phyloP scores from a whole-genome alignment of 352 stramenopile genomes.

The Phytopythium delawarense region DNA sequence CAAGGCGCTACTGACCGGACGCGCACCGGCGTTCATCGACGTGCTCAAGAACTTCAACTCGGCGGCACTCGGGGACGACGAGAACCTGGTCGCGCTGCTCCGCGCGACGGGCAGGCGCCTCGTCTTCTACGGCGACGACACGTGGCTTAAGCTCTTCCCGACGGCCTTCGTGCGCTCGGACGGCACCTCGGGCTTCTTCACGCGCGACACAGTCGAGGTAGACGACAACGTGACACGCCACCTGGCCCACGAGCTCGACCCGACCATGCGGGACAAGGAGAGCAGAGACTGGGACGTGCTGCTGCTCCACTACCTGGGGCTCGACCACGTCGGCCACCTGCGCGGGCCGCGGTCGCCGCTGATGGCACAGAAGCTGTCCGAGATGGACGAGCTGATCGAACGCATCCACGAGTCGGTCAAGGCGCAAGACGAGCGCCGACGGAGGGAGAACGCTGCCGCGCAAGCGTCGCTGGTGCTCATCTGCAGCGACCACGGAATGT shows the following conservation, averaged over 20 bases:
- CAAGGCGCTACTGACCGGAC: slow-evolving; percentile 84
- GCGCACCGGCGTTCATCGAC: slow-evolving; percentile 86
- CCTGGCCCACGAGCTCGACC: slow-evolving; percentile 79
- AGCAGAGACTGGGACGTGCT: slow-evolving; percentile 82
- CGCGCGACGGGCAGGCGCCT: slow-evolving; percentile 38
- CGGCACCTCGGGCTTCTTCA: slow-evolving; percentile 87
- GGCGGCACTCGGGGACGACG: slow-evolving; percentile 53
- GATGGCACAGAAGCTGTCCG: slow-evolving; percentile 76
- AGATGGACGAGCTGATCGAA: slow-evolving; percentile 80
- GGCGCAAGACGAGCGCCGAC: slow-evolving; percentile 45
- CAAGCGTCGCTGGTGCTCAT: slow-evolving; percentile 67
- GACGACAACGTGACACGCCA: slow-evolving; percentile 86
- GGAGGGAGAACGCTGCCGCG: slow-evolving; percentile 12
- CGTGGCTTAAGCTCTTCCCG: slow-evolving; percentile 88
- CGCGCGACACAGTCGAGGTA: slow-evolving; percentile 82
- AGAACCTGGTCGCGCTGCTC: slow-evolving; percentile 69
- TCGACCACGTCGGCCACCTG: slow-evolving; percentile 85
- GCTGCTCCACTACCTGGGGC: slow-evolving; percentile 83
- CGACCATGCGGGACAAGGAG: slow-evolving; percentile 49
- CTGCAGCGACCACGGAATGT: slow-evolving; percentile 89
- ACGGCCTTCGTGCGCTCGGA: slow-evolving; percentile 63
- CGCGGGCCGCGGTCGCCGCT: slow-evolving; percentile 68
- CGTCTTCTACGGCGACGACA: slow-evolving; percentile 90
- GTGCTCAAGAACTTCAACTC: slow-evolving; percentile 91
- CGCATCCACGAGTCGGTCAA: slow-evolving; percentile 53